Percentiles rank a stretch among this genome's conserved stretches.
These are phyloP conservation scores for Annulohypoxylon truncatum DNA, from an alignment of 2,329 filamentous ascomycete genomes.

Conservation along the genomic window DNA sequence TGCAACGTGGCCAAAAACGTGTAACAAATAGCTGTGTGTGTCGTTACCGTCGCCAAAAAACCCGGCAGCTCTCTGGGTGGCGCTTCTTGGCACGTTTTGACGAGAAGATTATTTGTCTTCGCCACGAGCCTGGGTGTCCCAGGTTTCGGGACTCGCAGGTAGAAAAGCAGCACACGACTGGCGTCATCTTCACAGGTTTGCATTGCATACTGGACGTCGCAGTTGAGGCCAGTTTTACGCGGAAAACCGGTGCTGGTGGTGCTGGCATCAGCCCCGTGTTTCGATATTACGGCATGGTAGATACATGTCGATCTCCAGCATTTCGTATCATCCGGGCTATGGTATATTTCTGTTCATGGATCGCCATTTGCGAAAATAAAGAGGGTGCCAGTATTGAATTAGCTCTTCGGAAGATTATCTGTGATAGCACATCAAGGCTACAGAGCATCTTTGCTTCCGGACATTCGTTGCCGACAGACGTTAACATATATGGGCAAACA, in stretches of 20 bases:
- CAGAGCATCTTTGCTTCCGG: neutral
- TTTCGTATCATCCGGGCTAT: neutral
- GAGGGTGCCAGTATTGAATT: no score
- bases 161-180: neutral
- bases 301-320: neutral
- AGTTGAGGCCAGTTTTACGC: conserved; percentile 13
- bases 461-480: neutral
- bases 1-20: neutral
- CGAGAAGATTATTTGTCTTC: neutral
- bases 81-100: conserved; percentile 1
- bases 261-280: conserved; percentile 20
- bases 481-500: neutral
- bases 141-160: neutral
- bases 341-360: no score
- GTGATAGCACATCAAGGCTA: neutral
- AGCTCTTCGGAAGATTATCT: neutral
- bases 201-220: conserved; percentile 19
- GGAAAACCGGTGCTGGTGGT: conserved; percentile 22
- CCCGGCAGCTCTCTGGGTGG: neutral
- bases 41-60: neutral
- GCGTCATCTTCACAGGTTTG: conserved; percentile 10
- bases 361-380: no score
- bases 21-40: neutral
- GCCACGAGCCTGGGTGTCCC: conserved; percentile 20
- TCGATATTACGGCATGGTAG: conserved; percentile 19